phyloP scores from a whole-genome alignment of 306 rosid genomes.

The Acacia confusa region DNA sequence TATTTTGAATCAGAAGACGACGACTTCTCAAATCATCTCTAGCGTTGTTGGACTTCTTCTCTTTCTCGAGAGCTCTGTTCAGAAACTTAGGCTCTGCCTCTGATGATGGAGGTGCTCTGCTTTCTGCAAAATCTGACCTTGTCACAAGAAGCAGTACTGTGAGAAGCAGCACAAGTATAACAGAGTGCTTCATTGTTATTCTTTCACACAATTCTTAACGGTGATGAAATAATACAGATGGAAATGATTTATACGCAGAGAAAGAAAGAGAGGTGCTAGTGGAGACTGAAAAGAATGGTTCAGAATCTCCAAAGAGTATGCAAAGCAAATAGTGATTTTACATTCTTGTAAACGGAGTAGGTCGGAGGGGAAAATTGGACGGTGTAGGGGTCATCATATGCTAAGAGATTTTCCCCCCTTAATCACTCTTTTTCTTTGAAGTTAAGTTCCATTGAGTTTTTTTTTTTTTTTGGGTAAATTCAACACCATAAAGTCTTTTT shows the following conservation, averaged over 20 bases:
- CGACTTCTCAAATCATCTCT: neutral
- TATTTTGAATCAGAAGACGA: constrained; percentile 36
- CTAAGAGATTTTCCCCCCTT: neutral
- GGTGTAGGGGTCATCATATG: constrained; percentile 42
- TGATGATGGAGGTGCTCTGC: constrained; percentile 40
- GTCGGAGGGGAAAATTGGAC: constrained; percentile 54
- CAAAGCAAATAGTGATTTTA: constrained; percentile 23
- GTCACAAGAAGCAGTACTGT: constrained; percentile 31
- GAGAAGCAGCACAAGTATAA: constrained; percentile 34
- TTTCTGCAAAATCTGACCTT: constrained; percentile 31
- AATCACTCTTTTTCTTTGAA: neutral
- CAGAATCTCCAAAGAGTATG: constrained; percentile 54
- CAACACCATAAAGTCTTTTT: too few relatives aligned
- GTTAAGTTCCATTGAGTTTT: too few relatives aligned
- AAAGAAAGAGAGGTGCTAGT: constrained; percentile 34
- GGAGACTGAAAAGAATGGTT: constrained; percentile 30
- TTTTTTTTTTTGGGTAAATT: too few relatives aligned
- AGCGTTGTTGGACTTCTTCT: constrained; percentile 21
- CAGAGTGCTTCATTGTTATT: constrained; percentile 42
- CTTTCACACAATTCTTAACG: constrained; percentile 7
- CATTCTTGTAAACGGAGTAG: constrained; percentile 26
- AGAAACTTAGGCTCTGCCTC: neutral
- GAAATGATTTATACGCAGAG: constrained; percentile 17
- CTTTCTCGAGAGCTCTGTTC: neutral
- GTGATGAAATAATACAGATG: constrained; percentile 28